These are phyloP conservation scores for Fusarium globosum DNA, from an alignment of 2,329 filamentous ascomycete genomes.

Conservation along the genomic window DNA sequence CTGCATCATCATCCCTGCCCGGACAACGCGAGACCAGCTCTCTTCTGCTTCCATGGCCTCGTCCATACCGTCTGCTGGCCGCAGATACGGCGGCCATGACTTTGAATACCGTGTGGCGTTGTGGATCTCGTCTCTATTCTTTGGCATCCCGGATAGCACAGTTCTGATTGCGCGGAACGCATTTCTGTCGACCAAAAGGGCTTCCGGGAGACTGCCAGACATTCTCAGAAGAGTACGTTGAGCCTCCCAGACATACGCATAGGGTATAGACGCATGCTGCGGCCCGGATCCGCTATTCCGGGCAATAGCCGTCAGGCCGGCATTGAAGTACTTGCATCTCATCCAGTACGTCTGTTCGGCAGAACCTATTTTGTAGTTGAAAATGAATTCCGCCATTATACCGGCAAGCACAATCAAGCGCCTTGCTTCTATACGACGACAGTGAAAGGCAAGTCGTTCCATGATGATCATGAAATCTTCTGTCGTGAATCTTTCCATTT, in stretches of 20 bases:
- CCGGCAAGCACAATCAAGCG: constrained; percentile 48
- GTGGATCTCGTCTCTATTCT: constrained; percentile 61
- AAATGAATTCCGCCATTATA: constrained; percentile 44
- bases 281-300: constrained; percentile 40
- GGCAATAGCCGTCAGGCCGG: constrained; percentile 43
- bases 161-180: constrained; percentile 66
- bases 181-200: constrained; percentile 61
- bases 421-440: constrained; percentile 49
- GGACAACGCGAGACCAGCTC: constrained; percentile 64
- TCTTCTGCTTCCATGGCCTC: constrained; percentile 63
- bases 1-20: constrained; percentile 64
- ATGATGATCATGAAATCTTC: constrained; percentile 43
- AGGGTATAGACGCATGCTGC: constrained; percentile 42
- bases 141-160: constrained; percentile 65
- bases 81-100: constrained; percentile 71
- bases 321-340: constrained; percentile 50
- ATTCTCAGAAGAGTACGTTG: constrained; percentile 64
- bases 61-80: constrained; percentile 68
- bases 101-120: constrained; percentile 60
- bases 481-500: constrained; percentile 32
- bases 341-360: constrained; percentile 40
- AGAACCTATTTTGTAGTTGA: constrained; percentile 25
- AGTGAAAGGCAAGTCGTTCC: constrained; percentile 46
- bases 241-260: constrained; percentile 63
- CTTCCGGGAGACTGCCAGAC: constrained; percentile 60